Evolutionary conservation across 768 basidiomycete species (phyloP), one percentile per base, ranked within the genome.

Genomic region (Podaxis rugospora): DNA sequence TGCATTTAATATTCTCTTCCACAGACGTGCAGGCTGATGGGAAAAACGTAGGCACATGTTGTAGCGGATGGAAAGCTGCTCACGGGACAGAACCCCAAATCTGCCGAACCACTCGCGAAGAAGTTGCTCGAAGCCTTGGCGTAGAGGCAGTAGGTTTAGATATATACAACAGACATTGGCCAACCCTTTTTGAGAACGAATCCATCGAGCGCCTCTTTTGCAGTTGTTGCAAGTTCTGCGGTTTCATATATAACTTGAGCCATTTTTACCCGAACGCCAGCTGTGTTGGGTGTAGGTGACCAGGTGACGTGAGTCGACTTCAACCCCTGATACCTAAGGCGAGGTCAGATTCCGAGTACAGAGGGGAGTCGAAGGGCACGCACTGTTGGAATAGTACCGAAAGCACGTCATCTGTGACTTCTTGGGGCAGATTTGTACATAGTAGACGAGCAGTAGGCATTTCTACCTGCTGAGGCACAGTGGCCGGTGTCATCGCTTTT

Each of bases 321-420:
- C 77, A 92, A 92, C 21, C 95, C 95, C 68, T 88, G 83, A 70
- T 95, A 93, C 71, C 94, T 96, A 71, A 21, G 55, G 55, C 39
- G 55, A 18, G 53, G n/a, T 61, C 18, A 54, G 59, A 37, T 9
- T 35, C 35, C 32, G 53, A 23, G 51, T 56, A 25, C 14, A 42
- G 21, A 27, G 36, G 36, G 46, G 58, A 52, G 42, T 62, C 27
- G 35, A 44, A 10, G 56, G 2, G 36, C 2, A 85, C 94, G 60
- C 68, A 95, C 94, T 95, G 92, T 73, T 94, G 90, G 78, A 96
- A 96, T 16, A 97, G 75, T 16, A 94, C 91, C 3, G 87, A 84
- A 27, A 98, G 81, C 32, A 95, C 89, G 62, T 90, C 88, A 66
- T 92, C 87, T 28, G 90, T 93, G 51, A 95, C 92, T 72, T 97